Conservation (phyloP, 2,329 filamentous ascomycete genomes). For the Esteya vermicola region DNA sequence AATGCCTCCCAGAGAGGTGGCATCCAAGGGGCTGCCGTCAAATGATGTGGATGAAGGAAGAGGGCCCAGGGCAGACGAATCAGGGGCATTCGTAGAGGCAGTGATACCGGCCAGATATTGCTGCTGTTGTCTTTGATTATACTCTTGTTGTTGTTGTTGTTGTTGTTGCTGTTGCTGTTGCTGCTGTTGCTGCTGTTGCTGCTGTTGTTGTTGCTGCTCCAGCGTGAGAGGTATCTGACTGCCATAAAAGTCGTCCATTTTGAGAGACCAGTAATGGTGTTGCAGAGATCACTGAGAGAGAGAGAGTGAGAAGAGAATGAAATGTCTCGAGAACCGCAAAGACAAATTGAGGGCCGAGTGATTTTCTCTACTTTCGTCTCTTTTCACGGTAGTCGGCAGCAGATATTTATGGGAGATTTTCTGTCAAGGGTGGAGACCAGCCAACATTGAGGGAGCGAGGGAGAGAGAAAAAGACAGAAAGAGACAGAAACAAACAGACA, state of each 20-base stretch:
- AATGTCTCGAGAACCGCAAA: background rate
- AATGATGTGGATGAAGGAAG: background rate
- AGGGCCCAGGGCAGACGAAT: background rate
- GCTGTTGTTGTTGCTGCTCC: conserved; percentile 1
- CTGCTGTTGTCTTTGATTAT: background rate
- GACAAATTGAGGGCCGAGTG: too few relatives aligned
- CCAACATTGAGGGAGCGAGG: too few relatives aligned
- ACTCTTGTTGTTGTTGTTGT: conserved; percentile 1
- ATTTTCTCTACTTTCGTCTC: background rate
- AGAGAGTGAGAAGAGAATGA: background rate
- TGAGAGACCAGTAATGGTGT: background rate
- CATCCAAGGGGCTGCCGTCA: background rate
- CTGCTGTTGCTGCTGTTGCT: background rate
- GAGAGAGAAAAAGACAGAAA: too few relatives aligned
- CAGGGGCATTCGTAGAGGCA: background rate
- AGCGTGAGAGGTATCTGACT: conserved; percentile 1
- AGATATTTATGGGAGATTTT: background rate
- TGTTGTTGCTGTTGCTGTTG: background rate
- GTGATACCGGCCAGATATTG: background rate
- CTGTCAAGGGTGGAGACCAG: too few relatives aligned
- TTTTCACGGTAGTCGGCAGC: background rate
- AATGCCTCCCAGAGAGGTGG: background rate
- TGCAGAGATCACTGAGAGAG: background rate
- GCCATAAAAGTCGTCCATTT: conserved; percentile 6
- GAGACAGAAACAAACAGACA: too few relatives aligned